Conservation (phyloP, 352 stramenopile species). For the Globisporangium yorkense region DNA sequence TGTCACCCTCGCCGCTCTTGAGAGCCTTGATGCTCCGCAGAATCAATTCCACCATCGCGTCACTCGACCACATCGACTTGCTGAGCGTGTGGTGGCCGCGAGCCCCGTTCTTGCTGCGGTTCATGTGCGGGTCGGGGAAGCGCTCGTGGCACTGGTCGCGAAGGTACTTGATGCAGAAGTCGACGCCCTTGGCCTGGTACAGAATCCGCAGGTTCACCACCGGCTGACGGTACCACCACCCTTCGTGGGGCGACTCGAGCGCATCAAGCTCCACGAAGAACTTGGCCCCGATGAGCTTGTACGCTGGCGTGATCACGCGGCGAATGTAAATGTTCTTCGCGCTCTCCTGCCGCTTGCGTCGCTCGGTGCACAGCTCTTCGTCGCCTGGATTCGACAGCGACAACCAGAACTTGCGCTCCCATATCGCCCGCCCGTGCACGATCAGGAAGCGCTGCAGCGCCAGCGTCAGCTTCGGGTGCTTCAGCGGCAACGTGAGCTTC, state of each 20-base stretch:
- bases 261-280: slow-evolving; percentile 26
- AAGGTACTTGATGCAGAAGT: slow-evolving; percentile 19
- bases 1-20: slow-evolving; percentile 3
- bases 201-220: slow-evolving; percentile 15
- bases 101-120: neutral
- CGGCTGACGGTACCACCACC: slow-evolving; percentile 24
- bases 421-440: slow-evolving; percentile 20
- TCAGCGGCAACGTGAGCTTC: slow-evolving; percentile 15
- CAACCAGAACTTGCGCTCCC: slow-evolving; percentile 30
- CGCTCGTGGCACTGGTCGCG: slow-evolving; percentile 16
- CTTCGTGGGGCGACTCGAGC: slow-evolving; percentile 5
- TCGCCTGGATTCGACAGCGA: slow-evolving; percentile 9
- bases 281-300: slow-evolving; percentile 16
- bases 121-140: slow-evolving; percentile 12
- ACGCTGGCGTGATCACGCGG: slow-evolving; percentile 15
- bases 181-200: slow-evolving; percentile 10
- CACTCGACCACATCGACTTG: slow-evolving; percentile 27
- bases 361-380: neutral
- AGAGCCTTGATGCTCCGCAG: slow-evolving; percentile 14
- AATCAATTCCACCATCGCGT: neutral
- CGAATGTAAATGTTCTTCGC: slow-evolving; percentile 16
- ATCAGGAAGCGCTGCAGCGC: slow-evolving; percentile 19
- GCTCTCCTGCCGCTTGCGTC: slow-evolving; percentile 18
- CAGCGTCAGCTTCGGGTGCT: slow-evolving; percentile 8
- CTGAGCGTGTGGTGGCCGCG: slow-evolving; percentile 16